Base-by-base conservation (phyloP, 2,329 filamentous ascomycete genomes). In the Diaporthe amygdali region DNA sequence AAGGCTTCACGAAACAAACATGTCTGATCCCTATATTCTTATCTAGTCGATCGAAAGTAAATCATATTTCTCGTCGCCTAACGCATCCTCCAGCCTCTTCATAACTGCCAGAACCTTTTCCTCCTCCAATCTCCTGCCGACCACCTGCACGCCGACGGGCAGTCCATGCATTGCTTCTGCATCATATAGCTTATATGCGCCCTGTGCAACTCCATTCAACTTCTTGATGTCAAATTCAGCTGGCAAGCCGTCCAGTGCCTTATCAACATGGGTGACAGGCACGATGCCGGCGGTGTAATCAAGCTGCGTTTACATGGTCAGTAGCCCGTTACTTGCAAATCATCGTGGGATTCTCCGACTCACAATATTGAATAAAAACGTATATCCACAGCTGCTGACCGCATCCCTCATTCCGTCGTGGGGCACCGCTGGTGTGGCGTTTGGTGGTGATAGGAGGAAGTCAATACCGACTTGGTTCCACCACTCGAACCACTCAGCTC, bases 341-440 rank as follows among this genome's bases (percentile, higher is more conserved):
- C 8, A 30, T 15, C 39, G 39, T 51, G 20, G 12, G 67, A 30
- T 41, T 12, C n/a, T 10, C 5, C 47, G 8, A 83, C 89, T 81
- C 83, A 93, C 92, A 77, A 98, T 75, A 77, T 98, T 98, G 84
- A 96, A 98, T 69, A 97, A 82, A 79, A 98, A 97, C 0, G 95
- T 98, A 78, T 98, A 98, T 1, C 94, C 95, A 77, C 95, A 98
- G 75, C 92, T 94, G 73, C 92, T 93, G 54, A 96, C 91, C 3
- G 94, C 94, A 76, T 96, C 91, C 75, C 90, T 89, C 94, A 97
- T 98, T 0, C 91, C 95, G 56, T 91, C 90, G 79, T 97, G 95
- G 0, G 95, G 95, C 4, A 97, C 89, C 0, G 95, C 95, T 1
- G 95, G 95, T 0, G 94, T 97, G 0, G 95, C 94, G 79, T 98